phyloP scores from a whole-genome alignment of 129 eudicot species.

The Flaveria linearis region DNA sequence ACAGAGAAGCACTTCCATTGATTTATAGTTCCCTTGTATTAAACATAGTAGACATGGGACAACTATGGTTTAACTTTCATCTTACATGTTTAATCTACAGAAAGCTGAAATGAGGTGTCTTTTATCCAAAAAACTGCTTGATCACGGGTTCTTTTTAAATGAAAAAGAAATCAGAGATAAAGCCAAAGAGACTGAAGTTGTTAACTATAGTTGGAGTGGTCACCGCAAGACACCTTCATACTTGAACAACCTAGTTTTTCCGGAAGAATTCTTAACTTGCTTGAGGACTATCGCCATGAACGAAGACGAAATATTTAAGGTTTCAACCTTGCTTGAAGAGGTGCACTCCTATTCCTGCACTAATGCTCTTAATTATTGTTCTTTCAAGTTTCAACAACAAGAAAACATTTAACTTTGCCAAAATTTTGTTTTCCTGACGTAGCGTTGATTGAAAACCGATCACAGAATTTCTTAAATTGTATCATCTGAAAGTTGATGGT shows the following conservation, averaged over 20 bases:
- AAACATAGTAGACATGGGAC: not conserved
- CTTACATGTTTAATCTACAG: slow-evolving; percentile 46
- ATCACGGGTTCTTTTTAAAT: slow-evolving; percentile 62
- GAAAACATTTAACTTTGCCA: slow-evolving; percentile 5
- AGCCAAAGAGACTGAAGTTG: slow-evolving; percentile 29
- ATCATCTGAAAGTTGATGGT: not conserved
- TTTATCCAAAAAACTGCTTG: slow-evolving; percentile 67
- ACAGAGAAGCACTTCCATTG: too few relatives aligned
- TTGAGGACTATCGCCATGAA: slow-evolving; percentile 92
- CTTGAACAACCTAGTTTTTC: slow-evolving; percentile 67
- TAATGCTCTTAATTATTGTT: not conserved
- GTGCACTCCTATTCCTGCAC: slow-evolving; percentile 32
- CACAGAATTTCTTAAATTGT: too few relatives aligned
- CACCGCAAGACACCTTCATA: slow-evolving; percentile 78
- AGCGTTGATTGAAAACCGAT: not conserved
- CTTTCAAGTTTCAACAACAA: not conserved
- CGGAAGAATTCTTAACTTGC: slow-evolving; percentile 75
- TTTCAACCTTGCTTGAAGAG: slow-evolving; percentile 83
- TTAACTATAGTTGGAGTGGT: slow-evolving; percentile 87
- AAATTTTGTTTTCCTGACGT: not conserved
- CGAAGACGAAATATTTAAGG: slow-evolving; percentile 65
- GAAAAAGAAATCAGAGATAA: slow-evolving; percentile 40
- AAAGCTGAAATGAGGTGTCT: slow-evolving; percentile 92
- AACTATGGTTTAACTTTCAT: slow-evolving; percentile 16
- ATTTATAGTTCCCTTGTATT: too few relatives aligned